Percentiles rank a stretch among this genome's conserved stretches.
Evolutionary conservation across 768 basidiomycete species (phyloP).

Genomic region (Nevesoporus exiguus): DNA sequence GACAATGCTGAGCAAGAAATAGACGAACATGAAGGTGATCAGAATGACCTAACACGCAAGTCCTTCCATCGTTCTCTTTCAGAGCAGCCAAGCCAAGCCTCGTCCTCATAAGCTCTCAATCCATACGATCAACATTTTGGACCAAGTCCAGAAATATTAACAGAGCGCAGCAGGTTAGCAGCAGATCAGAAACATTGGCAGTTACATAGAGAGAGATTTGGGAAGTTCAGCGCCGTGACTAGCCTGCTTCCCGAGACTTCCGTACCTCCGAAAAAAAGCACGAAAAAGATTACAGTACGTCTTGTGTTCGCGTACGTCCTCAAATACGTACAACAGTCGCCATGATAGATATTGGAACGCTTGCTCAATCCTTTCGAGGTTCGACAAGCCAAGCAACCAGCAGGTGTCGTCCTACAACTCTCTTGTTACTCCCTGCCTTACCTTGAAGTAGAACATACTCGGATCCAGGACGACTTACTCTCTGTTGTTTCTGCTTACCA

Average conservation of each 20-base stretch:
- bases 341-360: slow-evolving; percentile 50
- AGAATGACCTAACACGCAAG: slow-evolving; percentile 24
- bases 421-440: slow-evolving; percentile 3
- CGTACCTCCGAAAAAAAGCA: slow-evolving; percentile 26
- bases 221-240: slow-evolving; percentile 53
- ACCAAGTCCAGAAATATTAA: slow-evolving; percentile 46
- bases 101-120: slow-evolving; percentile 29
- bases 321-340: not conserved
- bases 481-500: slow-evolving; percentile 61
- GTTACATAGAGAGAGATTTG: slow-evolving; percentile 42
- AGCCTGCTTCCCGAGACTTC: slow-evolving; percentile 43
- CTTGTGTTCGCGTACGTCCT: not conserved
- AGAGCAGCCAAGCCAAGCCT: not conserved
- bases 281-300: slow-evolving; percentile 24
- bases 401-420: slow-evolving; percentile 37
- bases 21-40: slow-evolving; percentile 29
- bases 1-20: slow-evolving; percentile 29
- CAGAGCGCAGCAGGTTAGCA: slow-evolving; percentile 45
- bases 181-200: slow-evolving; percentile 61
- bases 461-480: slow-evolving; percentile 66
- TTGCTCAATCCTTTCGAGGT: slow-evolving; percentile 53
- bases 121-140: slow-evolving; percentile 79
- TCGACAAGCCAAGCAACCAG: slow-evolving; percentile 50
- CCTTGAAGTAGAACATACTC: slow-evolving; percentile 40
- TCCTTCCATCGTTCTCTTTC: not conserved